A percentile compares a stretch with the other conserved stretches of the same genome.
These are phyloP conservation scores for Boletus vinaceobasis DNA, from an alignment of 768 basidiomycete species.

Conservation along the genomic window DNA sequence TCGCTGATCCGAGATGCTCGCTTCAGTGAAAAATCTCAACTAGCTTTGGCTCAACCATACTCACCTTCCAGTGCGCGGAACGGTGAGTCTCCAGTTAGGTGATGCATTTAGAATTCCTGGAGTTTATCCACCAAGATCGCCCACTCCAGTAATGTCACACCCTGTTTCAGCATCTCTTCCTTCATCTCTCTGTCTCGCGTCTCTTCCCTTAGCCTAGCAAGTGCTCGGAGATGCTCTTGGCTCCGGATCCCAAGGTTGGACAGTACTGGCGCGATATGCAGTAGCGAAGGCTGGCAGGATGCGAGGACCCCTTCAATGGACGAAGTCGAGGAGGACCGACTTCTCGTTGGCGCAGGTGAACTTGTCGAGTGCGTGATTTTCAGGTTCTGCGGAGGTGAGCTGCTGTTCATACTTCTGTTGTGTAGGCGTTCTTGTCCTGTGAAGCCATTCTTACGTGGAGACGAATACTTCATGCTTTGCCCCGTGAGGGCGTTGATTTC, in stretches of 20 bases:
- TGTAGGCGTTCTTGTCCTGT: slow-evolving; percentile 7
- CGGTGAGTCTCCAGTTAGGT: not conserved
- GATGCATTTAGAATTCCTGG: slow-evolving; percentile 32
- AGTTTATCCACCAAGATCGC: slow-evolving; percentile 70
- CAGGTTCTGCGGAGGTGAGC: slow-evolving; percentile 20
- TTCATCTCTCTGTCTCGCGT: slow-evolving; percentile 68
- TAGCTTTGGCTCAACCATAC: not conserved
- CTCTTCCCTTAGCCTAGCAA: slow-evolving; percentile 58
- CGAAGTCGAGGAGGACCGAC: slow-evolving; percentile 36
- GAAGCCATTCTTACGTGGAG: slow-evolving; percentile 18
- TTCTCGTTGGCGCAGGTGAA: slow-evolving; percentile 12
- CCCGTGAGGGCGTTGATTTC: slow-evolving; percentile 32
- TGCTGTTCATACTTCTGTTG: slow-evolving; percentile 16
- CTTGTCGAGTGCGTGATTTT: slow-evolving; percentile 9
- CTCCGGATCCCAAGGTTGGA: slow-evolving; percentile 55
- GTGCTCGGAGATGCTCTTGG: slow-evolving; percentile 60
- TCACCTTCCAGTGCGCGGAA: not conserved
- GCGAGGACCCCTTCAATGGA: slow-evolving; percentile 52
- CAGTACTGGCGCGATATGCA: slow-evolving; percentile 59
- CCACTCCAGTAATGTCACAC: slow-evolving; percentile 75
- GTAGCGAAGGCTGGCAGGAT: slow-evolving; percentile 62
- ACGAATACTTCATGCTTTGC: slow-evolving; percentile 23
- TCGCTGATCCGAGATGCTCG: not conserved
- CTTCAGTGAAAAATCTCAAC: not conserved
- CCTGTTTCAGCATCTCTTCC: slow-evolving; percentile 64